phyloP scores from a whole-genome alignment of 441 rosid genomes.

The Rhodomyrtus psidioides region DNA sequence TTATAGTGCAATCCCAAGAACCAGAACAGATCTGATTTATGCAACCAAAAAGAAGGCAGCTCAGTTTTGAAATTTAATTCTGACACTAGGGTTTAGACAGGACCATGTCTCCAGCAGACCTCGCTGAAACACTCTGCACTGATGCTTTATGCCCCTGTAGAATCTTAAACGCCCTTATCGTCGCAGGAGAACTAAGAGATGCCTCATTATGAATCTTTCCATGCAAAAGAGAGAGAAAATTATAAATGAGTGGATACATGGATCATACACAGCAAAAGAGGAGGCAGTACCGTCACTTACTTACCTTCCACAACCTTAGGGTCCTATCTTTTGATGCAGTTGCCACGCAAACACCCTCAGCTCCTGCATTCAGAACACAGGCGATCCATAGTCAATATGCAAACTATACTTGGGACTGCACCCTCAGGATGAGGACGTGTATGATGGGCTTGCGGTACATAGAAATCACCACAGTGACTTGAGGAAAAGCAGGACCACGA shows the following conservation, averaged over 20 bases:
- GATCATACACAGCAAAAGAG: not conserved
- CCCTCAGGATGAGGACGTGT: not conserved
- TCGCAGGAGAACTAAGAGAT: slow-evolving; percentile 29
- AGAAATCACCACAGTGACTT: not conserved
- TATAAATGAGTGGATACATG: slow-evolving; percentile 5
- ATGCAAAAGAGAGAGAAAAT: slow-evolving; percentile 3
- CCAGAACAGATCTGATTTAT: slow-evolving; percentile 72
- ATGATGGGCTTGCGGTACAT: not conserved
- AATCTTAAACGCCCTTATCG: slow-evolving; percentile 61
- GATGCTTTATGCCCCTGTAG: slow-evolving; percentile 84
- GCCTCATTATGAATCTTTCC: slow-evolving; percentile 56
- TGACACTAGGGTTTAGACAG: slow-evolving; percentile 5
- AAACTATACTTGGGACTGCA: not conserved
- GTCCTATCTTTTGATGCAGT: slow-evolving; percentile 94
- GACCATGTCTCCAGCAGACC: slow-evolving; percentile 68
- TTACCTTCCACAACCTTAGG: slow-evolving; percentile 90
- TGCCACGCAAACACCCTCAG: slow-evolving; percentile 38
- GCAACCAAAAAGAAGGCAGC: not conserved
- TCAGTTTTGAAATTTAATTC: not conserved
- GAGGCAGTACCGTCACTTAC: slow-evolving; percentile 5
- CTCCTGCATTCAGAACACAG: slow-evolving; percentile 28
- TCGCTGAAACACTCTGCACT: slow-evolving; percentile 75
- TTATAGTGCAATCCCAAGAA: slow-evolving; percentile 87
- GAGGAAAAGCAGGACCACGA: not conserved
- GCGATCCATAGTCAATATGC: not conserved